Base-by-base conservation (phyloP, 2,329 filamentous ascomycete species). In the Pseudogymnoascus sp. region DNA sequence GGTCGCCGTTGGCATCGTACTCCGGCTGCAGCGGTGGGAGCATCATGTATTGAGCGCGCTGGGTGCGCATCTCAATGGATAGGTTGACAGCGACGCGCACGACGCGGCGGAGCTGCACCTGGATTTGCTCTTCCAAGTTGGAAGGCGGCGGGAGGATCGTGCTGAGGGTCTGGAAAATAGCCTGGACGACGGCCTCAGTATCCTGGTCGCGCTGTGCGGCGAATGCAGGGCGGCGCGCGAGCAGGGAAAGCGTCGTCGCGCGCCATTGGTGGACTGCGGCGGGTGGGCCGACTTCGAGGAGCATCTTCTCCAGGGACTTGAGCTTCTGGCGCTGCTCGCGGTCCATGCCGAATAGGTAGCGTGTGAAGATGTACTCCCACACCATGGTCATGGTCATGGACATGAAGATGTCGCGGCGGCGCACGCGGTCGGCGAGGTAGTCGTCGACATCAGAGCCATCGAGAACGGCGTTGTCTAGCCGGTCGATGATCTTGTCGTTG, bases 311-410 rank as follows among this genome's bases (percentile, higher is more conserved):
- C 7, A 99, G 84, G 36, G 89, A 87, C 79, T 99, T 97, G 75
- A 99, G 88, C 77, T 97, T 97, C 76, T 97, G 93, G 70, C 95
- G 87, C 77, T 99, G 95, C 76, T 97, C 95, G 70, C 93, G 86
- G 74, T 99, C 95, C 91, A 99, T 96, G 70, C 95, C 95, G 74
- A 99, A 99, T 25, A 99, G 86, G 75, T 99, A 99, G 67, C 95
- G 87, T 7, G 93, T 97, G 74, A 99, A 99, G 73, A 99, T 88
- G 73, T 96, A 97, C 76, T 99, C 95, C 93, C 93, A 99, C 61
- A 99, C 88, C 92, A 99, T 97, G 66, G 90, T 95, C 93, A 97
- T 97, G 63, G 93, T 91, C 75, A 99, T 92, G 38, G 92, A 95
- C 91, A 97, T 97, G 82, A 99, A 97, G 64, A 97, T 88, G 74